phyloP scores from a whole-genome alignment of 257 asterid species.

The Solanum phureja region DNA sequence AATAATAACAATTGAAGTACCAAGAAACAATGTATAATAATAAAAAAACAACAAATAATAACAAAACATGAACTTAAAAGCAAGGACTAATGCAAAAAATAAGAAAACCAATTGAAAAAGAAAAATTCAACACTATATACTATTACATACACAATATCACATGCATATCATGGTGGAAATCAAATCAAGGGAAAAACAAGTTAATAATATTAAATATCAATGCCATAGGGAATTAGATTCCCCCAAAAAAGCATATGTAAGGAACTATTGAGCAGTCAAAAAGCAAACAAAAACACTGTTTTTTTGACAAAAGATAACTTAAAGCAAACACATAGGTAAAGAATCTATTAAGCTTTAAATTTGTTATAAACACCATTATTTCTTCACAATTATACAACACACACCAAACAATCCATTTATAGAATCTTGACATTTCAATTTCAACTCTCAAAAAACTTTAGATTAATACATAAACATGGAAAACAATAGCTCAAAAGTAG shows the following conservation, averaged over 20 bases:
- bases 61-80: not conserved
- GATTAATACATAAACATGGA: slow-evolving; percentile 18
- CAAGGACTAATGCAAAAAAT: too few relatives aligned
- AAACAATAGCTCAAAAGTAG: slow-evolving; percentile 30
- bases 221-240: not conserved
- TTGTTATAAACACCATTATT: not conserved
- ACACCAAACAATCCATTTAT: not conserved
- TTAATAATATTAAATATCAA: not conserved
- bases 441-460: not conserved
- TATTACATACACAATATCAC: not conserved
- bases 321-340: slow-evolving; percentile 35
- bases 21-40: not conserved
- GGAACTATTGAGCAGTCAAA: slow-evolving; percentile 24
- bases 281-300: slow-evolving; percentile 14
- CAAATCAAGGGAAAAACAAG: not conserved
- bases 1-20: fast-evolving
- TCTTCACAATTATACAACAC: slow-evolving; percentile 5
- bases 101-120: not conserved
- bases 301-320: slow-evolving; percentile 20
- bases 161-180: not conserved
- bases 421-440: not conserved
- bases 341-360: slow-evolving; percentile 16
- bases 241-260: not conserved
- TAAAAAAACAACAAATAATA: not conserved
- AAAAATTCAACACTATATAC: not conserved